These are phyloP conservation scores for Dentipellis fragilis DNA, from an alignment of 768 basidiomycete genomes.

Conservation along the genomic window DNA sequence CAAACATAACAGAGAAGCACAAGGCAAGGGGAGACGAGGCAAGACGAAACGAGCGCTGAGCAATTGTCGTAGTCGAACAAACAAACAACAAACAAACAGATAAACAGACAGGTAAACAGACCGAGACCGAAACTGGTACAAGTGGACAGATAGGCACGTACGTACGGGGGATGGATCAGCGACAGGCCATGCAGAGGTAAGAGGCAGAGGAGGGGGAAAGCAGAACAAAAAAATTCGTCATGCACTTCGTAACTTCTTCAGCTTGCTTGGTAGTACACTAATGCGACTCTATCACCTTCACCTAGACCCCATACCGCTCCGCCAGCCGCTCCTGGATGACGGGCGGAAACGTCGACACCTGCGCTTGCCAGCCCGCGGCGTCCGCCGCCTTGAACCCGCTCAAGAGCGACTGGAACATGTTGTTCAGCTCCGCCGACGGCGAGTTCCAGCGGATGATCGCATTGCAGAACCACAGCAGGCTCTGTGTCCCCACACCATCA, in stretches of 20 bases:
- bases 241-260: slow-evolving; percentile 1
- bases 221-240: slow-evolving; percentile 3
- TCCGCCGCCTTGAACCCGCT: slow-evolving; percentile 87
- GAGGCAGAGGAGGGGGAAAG: slow-evolving; percentile 1
- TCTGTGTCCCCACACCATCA: slow-evolving; percentile 38
- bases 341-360: slow-evolving; percentile 77
- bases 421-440: slow-evolving; percentile 84
- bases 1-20: no score
- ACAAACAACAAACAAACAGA: slow-evolving; percentile 8
- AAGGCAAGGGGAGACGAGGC: not conserved
- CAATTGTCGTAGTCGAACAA: not conserved
- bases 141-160: not conserved
- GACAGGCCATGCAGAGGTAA: not conserved
- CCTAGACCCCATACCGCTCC: slow-evolving; percentile 68
- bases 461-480: slow-evolving; percentile 95
- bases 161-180: not conserved
- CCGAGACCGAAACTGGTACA: not conserved
- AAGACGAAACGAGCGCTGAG: not conserved
- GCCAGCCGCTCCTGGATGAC: slow-evolving; percentile 82
- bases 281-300: not conserved
- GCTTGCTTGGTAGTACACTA: slow-evolving; percentile 3
- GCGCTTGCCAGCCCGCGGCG: slow-evolving; percentile 75
- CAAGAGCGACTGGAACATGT: slow-evolving; percentile 88
- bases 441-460: slow-evolving; percentile 92
- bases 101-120: no score